Base-by-base conservation (phyloP, 306 rosid genomes). In the Erythrophleum fordii region DNA sequence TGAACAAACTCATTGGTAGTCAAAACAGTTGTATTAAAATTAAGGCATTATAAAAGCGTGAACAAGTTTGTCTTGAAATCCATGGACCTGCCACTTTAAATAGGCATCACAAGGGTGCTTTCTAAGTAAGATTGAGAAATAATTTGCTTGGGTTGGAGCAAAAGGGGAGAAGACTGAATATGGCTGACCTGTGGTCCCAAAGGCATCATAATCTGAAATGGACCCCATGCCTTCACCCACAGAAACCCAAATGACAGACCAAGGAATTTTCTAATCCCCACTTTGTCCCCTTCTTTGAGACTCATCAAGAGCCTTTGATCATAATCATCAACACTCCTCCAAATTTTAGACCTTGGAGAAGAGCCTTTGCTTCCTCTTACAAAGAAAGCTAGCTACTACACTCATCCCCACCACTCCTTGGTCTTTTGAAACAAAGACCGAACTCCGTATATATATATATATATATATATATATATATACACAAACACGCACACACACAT, bases 281-380 rank as follows among this genome's bases (percentile, higher is more conserved):
- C 35, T 60, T 14, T 81, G 83, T 77, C 76, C 70, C 72, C 60
- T 55, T 44, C 39, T 56, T 56, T 69, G 31, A 29, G 53, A 45
- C 23, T 69, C 52, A 45, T 44, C 75, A 55, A 55, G n/a, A 56
- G 53, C 34, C 39, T 53, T 73, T 35, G 45, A 28, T 72, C n/a
- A 51, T 16, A 49, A 49, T 48, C 72, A 66, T 35, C 64, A n/a
- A 51, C 48, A 31, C 61, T 28, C 61, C 76, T 10, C 25, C 62
- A 10, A 22, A 56, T 56, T 56, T 56, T 79, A 75, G 46, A 76
- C 69, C 69, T 3, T 56, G 10, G 52, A 45, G 48, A 58, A 80
- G 84, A 77, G 69, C 72, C 85, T 73, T 67, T 81, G 82, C 72
- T 73, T 73, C 65, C 78, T 52, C 25, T 23, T 10, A 73, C 62